A percentile compares a stretch with the other conserved stretches of the same genome.
These are phyloP conservation scores for Kappamyces sp. DNA, from an alignment of 192 early-diverging fungal species.

Conservation along the genomic window DNA sequence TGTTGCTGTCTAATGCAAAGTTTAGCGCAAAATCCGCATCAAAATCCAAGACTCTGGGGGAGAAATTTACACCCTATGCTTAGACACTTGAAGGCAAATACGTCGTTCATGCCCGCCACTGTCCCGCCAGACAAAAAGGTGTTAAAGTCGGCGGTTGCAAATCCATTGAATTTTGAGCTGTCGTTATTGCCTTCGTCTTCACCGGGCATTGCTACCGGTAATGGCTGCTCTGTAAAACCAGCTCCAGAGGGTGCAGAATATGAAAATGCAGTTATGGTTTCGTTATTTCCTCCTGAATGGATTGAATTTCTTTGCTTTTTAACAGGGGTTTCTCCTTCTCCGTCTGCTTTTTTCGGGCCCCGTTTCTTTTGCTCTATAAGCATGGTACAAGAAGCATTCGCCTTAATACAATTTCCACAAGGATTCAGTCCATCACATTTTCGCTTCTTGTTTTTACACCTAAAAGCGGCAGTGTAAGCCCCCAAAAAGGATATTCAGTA, in stretches of 20 bases:
- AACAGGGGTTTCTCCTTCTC: not conserved
- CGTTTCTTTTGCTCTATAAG: conserved; percentile 40
- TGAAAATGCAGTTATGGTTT: not conserved
- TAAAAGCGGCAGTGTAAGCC: no score
- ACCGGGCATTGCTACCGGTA: not conserved
- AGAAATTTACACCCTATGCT: conserved; percentile 1
- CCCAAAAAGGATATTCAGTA: not conserved
- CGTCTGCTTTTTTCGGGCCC: conserved; percentile 28
- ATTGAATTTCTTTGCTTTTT: conserved; percentile 7
- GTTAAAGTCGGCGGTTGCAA: not conserved
- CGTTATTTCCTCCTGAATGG: not conserved
- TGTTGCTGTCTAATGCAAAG: conserved; percentile 8
- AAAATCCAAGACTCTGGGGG: conserved; percentile 7
- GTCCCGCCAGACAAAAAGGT: not conserved
- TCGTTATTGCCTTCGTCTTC: not conserved
- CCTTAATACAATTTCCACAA: conserved; percentile 34
- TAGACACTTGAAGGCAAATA: conserved; percentile 2
- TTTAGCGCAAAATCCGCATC: conserved; percentile 7
- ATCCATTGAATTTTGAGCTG: conserved; percentile 1
- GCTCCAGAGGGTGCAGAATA: not conserved
- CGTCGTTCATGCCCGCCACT: not conserved
- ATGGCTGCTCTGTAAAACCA: no score
- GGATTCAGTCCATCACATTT: conserved; percentile 31
- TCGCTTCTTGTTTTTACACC: conserved; percentile 38
- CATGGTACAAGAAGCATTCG: conserved; percentile 33